A percentile compares a stretch with the other conserved stretches of the same genome.
Evolutionary conservation across 495 filamentous ascomycete genomes (phyloP).

Genomic region (Tuber calosporum): DNA sequence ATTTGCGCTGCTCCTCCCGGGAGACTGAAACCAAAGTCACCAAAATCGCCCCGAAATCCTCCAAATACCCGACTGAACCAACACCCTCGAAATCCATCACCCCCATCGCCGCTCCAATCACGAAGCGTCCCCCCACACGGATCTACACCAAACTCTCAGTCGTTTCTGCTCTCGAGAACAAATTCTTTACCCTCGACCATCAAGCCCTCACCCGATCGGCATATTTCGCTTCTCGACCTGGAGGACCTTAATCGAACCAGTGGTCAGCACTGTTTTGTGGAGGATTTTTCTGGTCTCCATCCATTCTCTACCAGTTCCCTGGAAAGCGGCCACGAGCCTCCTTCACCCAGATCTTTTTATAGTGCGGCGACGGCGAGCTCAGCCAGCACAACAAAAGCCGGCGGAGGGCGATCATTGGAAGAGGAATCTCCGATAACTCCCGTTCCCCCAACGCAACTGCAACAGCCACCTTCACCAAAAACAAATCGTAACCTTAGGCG

Average conservation of each 20-base stretch:
- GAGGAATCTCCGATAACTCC: conserved; percentile 6
- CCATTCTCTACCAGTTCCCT: conserved; percentile 22
- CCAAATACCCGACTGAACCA: conserved; percentile 21
- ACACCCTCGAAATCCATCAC: conserved; percentile 30
- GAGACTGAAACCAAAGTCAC: conserved; percentile 38
- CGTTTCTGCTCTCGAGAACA: conserved; percentile 33
- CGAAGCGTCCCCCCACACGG: conserved; percentile 24
- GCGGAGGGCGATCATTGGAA: conserved; percentile 16
- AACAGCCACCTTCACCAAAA: conserved; percentile 27
- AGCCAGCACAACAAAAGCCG: conserved; percentile 33
- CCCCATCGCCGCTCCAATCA: conserved; percentile 18
- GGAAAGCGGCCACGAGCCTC: conserved; percentile 25
- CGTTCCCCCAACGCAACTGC: conserved; percentile 21
- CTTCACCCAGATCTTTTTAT: conserved; percentile 39
- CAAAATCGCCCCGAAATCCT: conserved; percentile 34
- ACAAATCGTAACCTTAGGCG: conserved; percentile 29
- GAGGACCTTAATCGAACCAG: conserved; percentile 25
- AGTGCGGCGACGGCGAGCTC: conserved; percentile 36
- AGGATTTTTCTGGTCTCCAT: conserved; percentile 27
- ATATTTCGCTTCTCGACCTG: conserved; percentile 28
- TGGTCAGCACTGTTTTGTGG: conserved; percentile 13
- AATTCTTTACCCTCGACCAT: conserved; percentile 13
- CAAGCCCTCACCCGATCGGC: conserved; percentile 22
- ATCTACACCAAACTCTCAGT: conserved; percentile 33
- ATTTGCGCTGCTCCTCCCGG: conserved; percentile 38